Evolutionary conservation across 306 rosid genomes (phyloP), one percentile per base, ranked within the genome.

Genomic region (Vachellia pachyceras): DNA sequence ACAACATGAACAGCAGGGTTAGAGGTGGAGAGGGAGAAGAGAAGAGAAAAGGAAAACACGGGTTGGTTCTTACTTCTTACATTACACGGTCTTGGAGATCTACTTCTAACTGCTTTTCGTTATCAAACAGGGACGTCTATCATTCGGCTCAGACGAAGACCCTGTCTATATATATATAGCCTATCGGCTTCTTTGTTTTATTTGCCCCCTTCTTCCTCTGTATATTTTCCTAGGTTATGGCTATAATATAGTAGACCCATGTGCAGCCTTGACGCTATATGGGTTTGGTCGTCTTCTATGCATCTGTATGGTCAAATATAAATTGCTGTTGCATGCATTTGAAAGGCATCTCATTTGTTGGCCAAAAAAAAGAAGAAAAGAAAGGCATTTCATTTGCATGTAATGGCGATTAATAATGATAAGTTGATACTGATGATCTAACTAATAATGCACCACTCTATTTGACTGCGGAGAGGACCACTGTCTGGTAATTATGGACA

Each of bases 401-500:
- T 11, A 20, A 33, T 64, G 7, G 35, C 35, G 22, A 11, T 41
- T 29, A 29, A 29, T 79, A 73, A 74, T 29, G 36, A 76, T 70
- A 10, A 76, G 73, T 17, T 49, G 0, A 49, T 15, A 49, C 5
- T 49, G 8, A 49, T 49, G 40, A 73, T 72, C 50, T 77, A 60
- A 39, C 13, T 50, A 25, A 65, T 57, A 41, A 66, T 36, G n/a
- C 46, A 40, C 76, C 36, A 77, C 35, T 18, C 52, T 29, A 37
- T 73, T 80, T 57, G 65, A 79, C 69, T 72, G 54, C 87, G 86
- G 88, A 76, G 80, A 9, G 94, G 92, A 75, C 91, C 96, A 1
- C 88, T 84, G 41, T 88, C 90, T 57, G 90, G 90, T 37, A 86
- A 88, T 78, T 87, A 87, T 72, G 87, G 85, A 86, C 86, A 29